Conservation (phyloP, 2,329 filamentous ascomycete species). For the Claviceps sorghi region DNA sequence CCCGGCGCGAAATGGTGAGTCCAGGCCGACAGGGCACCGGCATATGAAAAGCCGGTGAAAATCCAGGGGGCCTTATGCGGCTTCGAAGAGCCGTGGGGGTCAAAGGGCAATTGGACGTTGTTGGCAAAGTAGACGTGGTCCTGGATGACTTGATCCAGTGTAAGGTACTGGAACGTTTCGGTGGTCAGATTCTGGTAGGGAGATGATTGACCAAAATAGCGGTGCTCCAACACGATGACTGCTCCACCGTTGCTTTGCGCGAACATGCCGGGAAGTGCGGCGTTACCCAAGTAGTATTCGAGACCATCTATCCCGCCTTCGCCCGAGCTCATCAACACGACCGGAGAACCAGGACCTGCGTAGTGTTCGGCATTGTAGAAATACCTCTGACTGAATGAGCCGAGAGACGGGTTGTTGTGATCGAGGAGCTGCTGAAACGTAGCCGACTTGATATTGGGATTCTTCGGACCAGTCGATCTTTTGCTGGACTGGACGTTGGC, state of each 20-base stretch:
- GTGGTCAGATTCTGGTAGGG: constrained; percentile 40
- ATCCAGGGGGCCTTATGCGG: constrained; percentile 55
- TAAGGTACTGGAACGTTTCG: constrained; percentile 58
- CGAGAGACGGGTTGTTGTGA: constrained; percentile 39
- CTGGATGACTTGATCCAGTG: constrained; percentile 62
- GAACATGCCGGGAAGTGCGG: constrained; percentile 51
- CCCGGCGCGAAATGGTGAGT: constrained; percentile 58
- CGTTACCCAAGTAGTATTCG: constrained; percentile 54
- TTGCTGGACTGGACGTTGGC: no score
- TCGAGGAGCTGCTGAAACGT: constrained; percentile 43
- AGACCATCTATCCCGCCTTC: constrained; percentile 46
- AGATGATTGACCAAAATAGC: constrained; percentile 54
- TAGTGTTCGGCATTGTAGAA: constrained; percentile 68
- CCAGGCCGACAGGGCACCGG: constrained; percentile 62
- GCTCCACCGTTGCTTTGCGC: constrained; percentile 53
- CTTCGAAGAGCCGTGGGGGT: constrained; percentile 48
- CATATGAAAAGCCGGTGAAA: constrained; percentile 65
- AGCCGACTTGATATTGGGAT: constrained; percentile 3
- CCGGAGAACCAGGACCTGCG: constrained; percentile 59
- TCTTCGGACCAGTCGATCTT: neutral
- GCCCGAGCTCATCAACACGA: constrained; percentile 52
- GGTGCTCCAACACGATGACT: constrained; percentile 65
- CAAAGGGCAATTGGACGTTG: constrained; percentile 52
- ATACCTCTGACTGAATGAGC: constrained; percentile 55
- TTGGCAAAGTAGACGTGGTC: constrained; percentile 65